phyloP scores from a whole-genome alignment of 2,329 filamentous ascomycete genomes.

The Alternaria arborescens region DNA sequence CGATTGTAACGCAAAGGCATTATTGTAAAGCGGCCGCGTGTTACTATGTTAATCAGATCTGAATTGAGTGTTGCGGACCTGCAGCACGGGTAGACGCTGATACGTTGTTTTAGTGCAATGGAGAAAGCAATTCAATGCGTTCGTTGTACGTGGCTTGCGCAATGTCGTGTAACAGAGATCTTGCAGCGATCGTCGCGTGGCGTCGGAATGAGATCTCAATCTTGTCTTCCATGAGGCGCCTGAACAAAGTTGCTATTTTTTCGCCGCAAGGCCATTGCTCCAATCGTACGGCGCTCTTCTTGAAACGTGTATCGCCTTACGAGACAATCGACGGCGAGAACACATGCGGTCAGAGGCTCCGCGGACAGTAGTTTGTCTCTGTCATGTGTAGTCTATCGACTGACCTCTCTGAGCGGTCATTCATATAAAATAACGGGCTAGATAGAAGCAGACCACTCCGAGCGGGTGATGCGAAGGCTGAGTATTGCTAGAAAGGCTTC shows the following conservation, averaged over 20 bases:
- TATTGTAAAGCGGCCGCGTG: not conserved
- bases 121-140: not conserved
- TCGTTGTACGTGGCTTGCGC: not conserved
- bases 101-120: not conserved
- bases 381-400: not conserved
- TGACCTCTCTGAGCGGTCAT: not conserved
- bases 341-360: not conserved
- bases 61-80: not conserved
- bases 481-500: not conserved
- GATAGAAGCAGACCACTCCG: not conserved
- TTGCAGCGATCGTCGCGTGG: not conserved
- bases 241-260: not conserved
- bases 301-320: not conserved
- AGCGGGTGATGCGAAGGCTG: not conserved
- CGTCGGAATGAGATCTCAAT: not conserved
- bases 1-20: not conserved
- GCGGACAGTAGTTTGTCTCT: not conserved
- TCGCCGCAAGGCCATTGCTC: not conserved
- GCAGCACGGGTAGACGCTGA: not conserved
- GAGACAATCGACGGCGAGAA: not conserved
- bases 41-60: not conserved
- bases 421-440: not conserved
- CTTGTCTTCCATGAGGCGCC: not conserved
- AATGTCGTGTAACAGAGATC: not conserved
- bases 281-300: not conserved